Evolutionary conservation across 768 basidiomycete species (phyloP).

Genomic region (Trametes elegans): DNA sequence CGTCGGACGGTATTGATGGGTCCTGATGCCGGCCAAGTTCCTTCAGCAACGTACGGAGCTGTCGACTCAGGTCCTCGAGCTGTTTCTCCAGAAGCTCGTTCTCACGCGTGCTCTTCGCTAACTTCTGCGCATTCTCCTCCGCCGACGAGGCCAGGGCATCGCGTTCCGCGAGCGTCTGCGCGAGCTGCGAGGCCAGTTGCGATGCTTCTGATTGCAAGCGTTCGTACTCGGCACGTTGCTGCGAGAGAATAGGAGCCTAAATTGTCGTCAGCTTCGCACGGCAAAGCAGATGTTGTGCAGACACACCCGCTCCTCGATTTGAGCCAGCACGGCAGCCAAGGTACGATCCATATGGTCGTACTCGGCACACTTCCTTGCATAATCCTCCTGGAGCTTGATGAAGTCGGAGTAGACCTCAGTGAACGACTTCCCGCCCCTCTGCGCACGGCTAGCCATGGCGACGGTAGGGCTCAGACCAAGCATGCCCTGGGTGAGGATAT

Average conservation of each 20-base stretch:
- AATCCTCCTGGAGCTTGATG: conserved; percentile 81
- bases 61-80: conserved; percentile 78
- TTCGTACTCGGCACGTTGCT: conserved; percentile 89
- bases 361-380: conserved; percentile 74
- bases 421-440: conserved; percentile 84
- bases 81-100: conserved; percentile 70
- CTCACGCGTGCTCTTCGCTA: conserved; percentile 55
- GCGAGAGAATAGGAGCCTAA: conserved; percentile 86
- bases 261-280: conserved; percentile 2
- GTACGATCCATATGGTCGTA: conserved; percentile 83
- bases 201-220: conserved; percentile 76
- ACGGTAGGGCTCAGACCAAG: conserved; percentile 84
- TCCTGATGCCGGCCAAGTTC: conserved; percentile 83
- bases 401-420: conserved; percentile 94
- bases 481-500: conserved; percentile 51
- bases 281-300: not conserved
- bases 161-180: conserved; percentile 71
- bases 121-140: conserved; percentile 62
- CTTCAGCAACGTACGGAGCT: conserved; percentile 76
- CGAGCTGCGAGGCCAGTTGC: conserved; percentile 77
- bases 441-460: conserved; percentile 77
- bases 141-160: conserved; percentile 58
- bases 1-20: conserved; percentile 74
- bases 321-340: conserved; percentile 73
- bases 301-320: conserved; percentile 88